Evolutionary conservation across 2,329 filamentous ascomycete species (phyloP).

Genomic region (Plectosphaerella plurivora): DNA sequence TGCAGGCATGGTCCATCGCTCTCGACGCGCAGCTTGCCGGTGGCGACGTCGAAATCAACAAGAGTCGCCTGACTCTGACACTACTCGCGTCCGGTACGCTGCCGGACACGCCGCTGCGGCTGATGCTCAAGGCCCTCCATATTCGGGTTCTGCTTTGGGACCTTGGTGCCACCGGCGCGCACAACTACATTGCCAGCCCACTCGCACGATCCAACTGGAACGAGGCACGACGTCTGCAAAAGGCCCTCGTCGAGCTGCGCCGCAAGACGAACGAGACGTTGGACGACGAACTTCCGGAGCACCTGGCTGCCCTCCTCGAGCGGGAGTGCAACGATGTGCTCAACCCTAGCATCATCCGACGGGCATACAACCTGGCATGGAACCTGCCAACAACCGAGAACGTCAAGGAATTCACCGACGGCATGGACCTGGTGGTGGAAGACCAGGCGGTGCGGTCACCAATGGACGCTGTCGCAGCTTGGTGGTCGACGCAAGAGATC

Average conservation of each 20-base stretch:
- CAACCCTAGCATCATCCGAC: constrained; percentile 70
- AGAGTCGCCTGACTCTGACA: constrained; percentile 78
- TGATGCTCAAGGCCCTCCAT: constrained; percentile 91
- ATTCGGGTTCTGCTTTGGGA: constrained; percentile 87
- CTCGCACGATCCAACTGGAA: constrained; percentile 78
- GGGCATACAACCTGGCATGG: constrained; percentile 86
- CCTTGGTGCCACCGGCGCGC: constrained; percentile 59
- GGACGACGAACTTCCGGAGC: constrained; percentile 67
- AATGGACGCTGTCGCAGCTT: constrained; percentile 84
- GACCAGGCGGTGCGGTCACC: constrained; percentile 82
- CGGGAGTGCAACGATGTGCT: constrained; percentile 80
- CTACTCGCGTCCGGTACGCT: constrained; percentile 84
- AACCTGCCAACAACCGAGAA: constrained; percentile 71
- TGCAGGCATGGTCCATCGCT: constrained; percentile 91
- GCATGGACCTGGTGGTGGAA: constrained; percentile 79
- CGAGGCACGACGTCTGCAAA: constrained; percentile 65
- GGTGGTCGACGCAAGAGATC: constrained; percentile 74
- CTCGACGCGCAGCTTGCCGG: constrained; percentile 90
- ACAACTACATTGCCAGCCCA: constrained; percentile 67
- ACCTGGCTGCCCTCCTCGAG: constrained; percentile 71
- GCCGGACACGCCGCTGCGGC: constrained; percentile 72
- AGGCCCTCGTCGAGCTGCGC: constrained; percentile 38
- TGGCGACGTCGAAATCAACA: constrained; percentile 85
- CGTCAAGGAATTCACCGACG: constrained; percentile 57
- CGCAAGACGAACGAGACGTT: constrained; percentile 37